Base-by-base conservation (phyloP, 2,329 filamentous ascomycete genomes). In the Pseudonectria foliicola region DNA sequence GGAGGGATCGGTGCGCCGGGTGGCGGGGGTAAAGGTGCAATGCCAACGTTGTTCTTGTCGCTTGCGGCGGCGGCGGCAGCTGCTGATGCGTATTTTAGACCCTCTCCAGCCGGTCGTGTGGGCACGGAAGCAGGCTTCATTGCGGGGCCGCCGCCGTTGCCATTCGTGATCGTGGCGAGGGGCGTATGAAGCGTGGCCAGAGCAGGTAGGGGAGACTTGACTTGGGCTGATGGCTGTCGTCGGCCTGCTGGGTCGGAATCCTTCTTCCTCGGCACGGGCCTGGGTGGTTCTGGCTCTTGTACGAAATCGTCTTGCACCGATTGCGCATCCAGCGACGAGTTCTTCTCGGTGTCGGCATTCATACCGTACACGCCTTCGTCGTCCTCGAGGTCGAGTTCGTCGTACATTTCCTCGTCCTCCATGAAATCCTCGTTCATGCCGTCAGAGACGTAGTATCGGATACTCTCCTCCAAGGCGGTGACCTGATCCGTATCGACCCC, bases 71-170 rank as follows among this genome's bases (percentile, higher is more conserved):
- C 92, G 0, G 92, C 92, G 0, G 92, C 92, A 0, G 92, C 92
- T 0, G 92, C 92, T 25, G 92, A 96, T 29, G 92, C 92, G 58
- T 98, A 98, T 63, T 96, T 96, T 47, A 98, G 70, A 2, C 85
- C 86, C 59, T 96, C 90, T 31, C 88, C 88, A 4, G 87, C 84
- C 6, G 85, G 80, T 58, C 90, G 78, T 39, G 85, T 80, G 2
- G 92, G 92, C 50, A 89, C 65, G 13, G 87, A 81, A 13, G 92
- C 92, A 10, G 92, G 90, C 67, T 96, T 98, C 90, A 96, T 96
- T 34, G 72, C 67, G 34, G 70, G 71, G 34, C 70, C 71, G 38
- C 73, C 65, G 33, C 71, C 48, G 26, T 45, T 58, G 55, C 74
- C 74, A 56, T 74, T 84, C 48, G 75, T 72, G 38, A 73, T 73